Base-by-base conservation (phyloP, 805 yeast genomes). In the Wickerhamiella sorbophila region DNA sequence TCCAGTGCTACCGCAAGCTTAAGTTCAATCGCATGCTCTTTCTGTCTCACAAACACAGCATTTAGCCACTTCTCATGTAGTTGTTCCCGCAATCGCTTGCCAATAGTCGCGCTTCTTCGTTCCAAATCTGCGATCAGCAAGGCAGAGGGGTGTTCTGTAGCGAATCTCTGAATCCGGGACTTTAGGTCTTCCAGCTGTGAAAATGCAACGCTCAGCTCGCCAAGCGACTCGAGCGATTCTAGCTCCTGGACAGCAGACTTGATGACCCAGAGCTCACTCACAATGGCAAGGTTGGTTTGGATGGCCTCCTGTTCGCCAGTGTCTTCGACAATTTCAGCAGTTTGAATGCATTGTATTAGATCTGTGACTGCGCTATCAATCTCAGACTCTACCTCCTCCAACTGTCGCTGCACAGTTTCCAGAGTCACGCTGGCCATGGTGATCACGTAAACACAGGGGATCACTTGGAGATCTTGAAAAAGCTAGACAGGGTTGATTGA, bases 201-300 rank as follows among this genome's bases (percentile, higher is more conserved):
- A 4, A 34, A 19, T 33, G 46, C 43, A 1, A 33, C 43, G 9
- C 26, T 36, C 3, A 27, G 6, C 12, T 40, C 31, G n/a, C 35
- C 43, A 12, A 35, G 38, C 12, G 18, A 29, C 4, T 21, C 22
- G 4, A 44, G 29, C 12, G 44, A 37, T 18, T 27, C 31, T 12
- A 33, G 31, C 22, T 44, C 43, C 31, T 34, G 41, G 32, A 44
- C 34, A 4, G 33, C 44, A 3, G 44, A 43, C 19, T 44, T 38
- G 19, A 41, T 22, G 2, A 34, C 21, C 47, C 44, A 37, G 31
- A 44, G 33, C 37, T 34, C 36, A 16, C 34, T 21, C 21, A 43
- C 21, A 4, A 39, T 14, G 4, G 24, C 40, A 14, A 29, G 36
- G 29, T 39, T 40, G 8, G 21, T 22, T 2, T 33, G 22, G 20